Evolutionary conservation across 2,329 filamentous ascomycete species (phyloP).

Genomic region (Diaporthe batatas): DNA sequence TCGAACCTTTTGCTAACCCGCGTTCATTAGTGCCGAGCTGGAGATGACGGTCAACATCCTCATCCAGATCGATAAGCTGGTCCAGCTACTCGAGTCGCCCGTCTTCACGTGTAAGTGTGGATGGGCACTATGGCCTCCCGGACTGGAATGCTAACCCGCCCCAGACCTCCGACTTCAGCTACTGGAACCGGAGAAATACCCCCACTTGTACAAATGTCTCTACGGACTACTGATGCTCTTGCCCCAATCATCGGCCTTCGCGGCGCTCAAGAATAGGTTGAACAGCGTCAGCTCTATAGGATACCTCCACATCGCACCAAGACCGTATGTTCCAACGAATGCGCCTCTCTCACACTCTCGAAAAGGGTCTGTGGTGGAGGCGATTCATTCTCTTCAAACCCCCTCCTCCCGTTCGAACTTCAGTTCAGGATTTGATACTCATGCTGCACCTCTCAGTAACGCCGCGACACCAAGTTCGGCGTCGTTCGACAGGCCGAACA

Average conservation of each 20-base stretch:
- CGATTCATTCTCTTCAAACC: slow-evolving; percentile 47
- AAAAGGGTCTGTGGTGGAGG: slow-evolving; percentile 52
- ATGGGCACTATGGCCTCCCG: not conserved
- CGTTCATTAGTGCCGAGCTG: slow-evolving; percentile 79
- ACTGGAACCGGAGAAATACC: slow-evolving; percentile 93
- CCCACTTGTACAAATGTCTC: slow-evolving; percentile 96
- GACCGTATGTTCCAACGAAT: slow-evolving; percentile 73
- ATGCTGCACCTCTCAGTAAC: slow-evolving; percentile 55
- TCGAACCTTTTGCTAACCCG: slow-evolving; percentile 44
- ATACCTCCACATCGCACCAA: slow-evolving; percentile 85
- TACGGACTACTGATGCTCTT: slow-evolving; percentile 98
- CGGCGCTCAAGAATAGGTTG: slow-evolving; percentile 93
- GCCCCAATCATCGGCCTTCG: slow-evolving; percentile 98
- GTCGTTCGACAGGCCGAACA: slow-evolving; percentile 79
- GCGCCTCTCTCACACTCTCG: slow-evolving; percentile 49
- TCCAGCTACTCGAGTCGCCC: slow-evolving; percentile 95
- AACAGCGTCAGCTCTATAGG: slow-evolving; percentile 98
- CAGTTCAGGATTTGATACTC: slow-evolving; percentile 53
- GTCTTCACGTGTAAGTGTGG: slow-evolving; percentile 88
- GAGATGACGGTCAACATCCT: slow-evolving; percentile 99
- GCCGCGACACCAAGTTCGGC: slow-evolving; percentile 63
- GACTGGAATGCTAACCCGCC: not conserved
- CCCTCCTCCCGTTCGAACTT: slow-evolving; percentile 42
- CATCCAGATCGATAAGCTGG: slow-evolving; percentile 98
- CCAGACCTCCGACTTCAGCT: slow-evolving; percentile 92